A percentile compares a stretch with the other conserved stretches of the same genome.
These are phyloP conservation scores for Aspergillus bridgeri DNA, from an alignment of 495 filamentous ascomycete genomes.

Conservation along the genomic window DNA sequence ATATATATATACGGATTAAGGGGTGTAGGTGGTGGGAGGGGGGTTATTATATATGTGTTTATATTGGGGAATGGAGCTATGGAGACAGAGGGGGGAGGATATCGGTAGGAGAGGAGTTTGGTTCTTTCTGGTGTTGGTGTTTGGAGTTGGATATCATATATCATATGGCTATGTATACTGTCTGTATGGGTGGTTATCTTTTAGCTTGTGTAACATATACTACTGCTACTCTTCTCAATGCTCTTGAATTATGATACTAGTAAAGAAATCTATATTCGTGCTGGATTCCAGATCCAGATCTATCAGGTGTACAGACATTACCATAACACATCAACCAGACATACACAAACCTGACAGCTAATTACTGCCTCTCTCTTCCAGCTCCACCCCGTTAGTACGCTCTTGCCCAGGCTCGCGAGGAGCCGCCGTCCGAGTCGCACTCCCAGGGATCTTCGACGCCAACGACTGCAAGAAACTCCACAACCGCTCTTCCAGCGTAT, in stretches of 20 bases:
- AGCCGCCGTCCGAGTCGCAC: too few relatives aligned
- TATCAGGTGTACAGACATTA: constrained; percentile 1
- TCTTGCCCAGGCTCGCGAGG: constrained; percentile 65
- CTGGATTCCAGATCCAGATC: constrained; percentile 2
- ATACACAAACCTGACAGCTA: not conserved
- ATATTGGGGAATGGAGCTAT: too few relatives aligned
- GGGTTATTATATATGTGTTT: too few relatives aligned
- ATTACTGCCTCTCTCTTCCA: constrained; percentile 47
- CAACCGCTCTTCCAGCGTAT: constrained; percentile 58
- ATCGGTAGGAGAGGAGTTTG: too few relatives aligned
- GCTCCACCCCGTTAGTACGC: constrained; percentile 58
- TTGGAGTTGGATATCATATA: too few relatives aligned
- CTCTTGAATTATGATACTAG: not conserved
- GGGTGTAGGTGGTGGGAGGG: too few relatives aligned
- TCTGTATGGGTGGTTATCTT: too few relatives aligned
- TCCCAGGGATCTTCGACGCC: constrained; percentile 52
- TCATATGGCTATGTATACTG: too few relatives aligned
- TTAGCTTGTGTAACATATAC: too few relatives aligned
- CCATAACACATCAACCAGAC: not conserved
- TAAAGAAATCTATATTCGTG: constrained; percentile 2
- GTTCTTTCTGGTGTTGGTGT: too few relatives aligned
- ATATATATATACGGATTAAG: not conserved
- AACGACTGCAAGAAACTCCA: constrained; percentile 62
- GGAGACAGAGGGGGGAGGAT: too few relatives aligned
- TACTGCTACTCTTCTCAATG: too few relatives aligned